phyloP scores from a whole-genome alignment of 2,329 filamentous ascomycete species.

The Epichloe festucae region DNA sequence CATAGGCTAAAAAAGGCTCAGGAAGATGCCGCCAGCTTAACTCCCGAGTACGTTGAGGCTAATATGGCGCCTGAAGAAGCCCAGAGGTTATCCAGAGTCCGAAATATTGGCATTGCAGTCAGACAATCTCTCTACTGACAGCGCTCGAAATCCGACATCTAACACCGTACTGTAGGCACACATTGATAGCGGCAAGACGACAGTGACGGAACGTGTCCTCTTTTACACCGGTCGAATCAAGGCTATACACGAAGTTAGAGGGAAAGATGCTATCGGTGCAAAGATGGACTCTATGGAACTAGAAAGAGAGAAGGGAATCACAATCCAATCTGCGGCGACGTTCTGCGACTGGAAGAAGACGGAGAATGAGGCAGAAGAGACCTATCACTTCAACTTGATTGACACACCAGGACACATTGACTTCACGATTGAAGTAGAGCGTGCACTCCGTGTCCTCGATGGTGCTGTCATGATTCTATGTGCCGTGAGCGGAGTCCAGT shows the following conservation, averaged over 20 bases:
- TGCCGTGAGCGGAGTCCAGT: slow-evolving; percentile 92
- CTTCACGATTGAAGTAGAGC: slow-evolving; percentile 97
- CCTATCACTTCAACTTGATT: slow-evolving; percentile 96
- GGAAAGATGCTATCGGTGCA: slow-evolving; percentile 85
- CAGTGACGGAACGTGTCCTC: slow-evolving; percentile 86
- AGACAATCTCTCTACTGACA: not conserved
- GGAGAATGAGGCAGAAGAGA: slow-evolving; percentile 71
- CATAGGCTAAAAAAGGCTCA: slow-evolving; percentile 39
- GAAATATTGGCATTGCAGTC: slow-evolving; percentile 97
- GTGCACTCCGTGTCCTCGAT: slow-evolving; percentile 85
- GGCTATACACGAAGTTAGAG: slow-evolving; percentile 90
- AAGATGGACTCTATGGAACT: slow-evolving; percentile 99
- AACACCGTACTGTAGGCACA: slow-evolving; percentile 51
- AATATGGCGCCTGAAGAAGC: slow-evolving; percentile 73
- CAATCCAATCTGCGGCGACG: slow-evolving; percentile 94
- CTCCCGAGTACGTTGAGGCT: slow-evolving; percentile 52
- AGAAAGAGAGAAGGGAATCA: slow-evolving; percentile 96
- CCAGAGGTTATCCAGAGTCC: slow-evolving; percentile 63
- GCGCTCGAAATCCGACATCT: slow-evolving; percentile 9
- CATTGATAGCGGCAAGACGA: slow-evolving; percentile 98
- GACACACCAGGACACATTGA: slow-evolving; percentile 98
- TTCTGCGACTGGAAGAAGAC: slow-evolving; percentile 95
- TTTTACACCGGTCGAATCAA: slow-evolving; percentile 97
- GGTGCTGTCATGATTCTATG: slow-evolving; percentile 98
- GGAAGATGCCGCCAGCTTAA: slow-evolving; percentile 37